Evolutionary conservation across 208 protist species (phyloP).

Genomic region (Angomonas desouzai): DNA sequence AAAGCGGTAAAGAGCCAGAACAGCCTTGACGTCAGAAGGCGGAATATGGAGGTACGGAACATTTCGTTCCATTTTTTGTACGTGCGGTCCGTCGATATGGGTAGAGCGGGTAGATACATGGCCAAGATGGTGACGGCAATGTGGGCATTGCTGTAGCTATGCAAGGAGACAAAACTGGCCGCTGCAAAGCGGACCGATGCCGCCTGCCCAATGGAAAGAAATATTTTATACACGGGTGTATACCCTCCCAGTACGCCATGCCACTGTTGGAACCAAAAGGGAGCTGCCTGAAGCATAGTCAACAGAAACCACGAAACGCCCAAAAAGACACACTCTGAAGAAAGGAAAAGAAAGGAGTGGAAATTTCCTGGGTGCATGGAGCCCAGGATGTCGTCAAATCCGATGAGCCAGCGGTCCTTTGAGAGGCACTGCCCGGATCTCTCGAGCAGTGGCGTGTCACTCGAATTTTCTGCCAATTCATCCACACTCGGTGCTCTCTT

Average conservation of each 20-base stretch:
- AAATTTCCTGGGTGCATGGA: constrained; percentile 47
- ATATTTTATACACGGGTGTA: constrained; percentile 50
- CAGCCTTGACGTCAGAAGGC: constrained; percentile 66
- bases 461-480: too few relatives aligned
- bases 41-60: constrained; percentile 58
- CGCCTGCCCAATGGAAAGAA: constrained; percentile 66
- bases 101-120: constrained; percentile 77
- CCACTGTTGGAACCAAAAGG: constrained; percentile 77
- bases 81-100: constrained; percentile 70
- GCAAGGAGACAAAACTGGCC: constrained; percentile 54
- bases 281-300: constrained; percentile 45
- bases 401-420: constrained; percentile 27
- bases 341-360: constrained; percentile 69
- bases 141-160: constrained; percentile 66
- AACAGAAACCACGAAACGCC: constrained; percentile 49
- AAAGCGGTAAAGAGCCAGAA: constrained; percentile 74
- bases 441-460: not conserved
- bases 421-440: not conserved
- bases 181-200: constrained; percentile 66
- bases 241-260: constrained; percentile 35
- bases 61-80: constrained; percentile 73
- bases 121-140: constrained; percentile 66
- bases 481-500: not conserved
- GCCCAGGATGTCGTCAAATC: constrained; percentile 46
- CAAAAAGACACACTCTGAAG: constrained; percentile 47